Conservation (phyloP, 306 rosid genomes). For the Castanopsis chinensis region DNA sequence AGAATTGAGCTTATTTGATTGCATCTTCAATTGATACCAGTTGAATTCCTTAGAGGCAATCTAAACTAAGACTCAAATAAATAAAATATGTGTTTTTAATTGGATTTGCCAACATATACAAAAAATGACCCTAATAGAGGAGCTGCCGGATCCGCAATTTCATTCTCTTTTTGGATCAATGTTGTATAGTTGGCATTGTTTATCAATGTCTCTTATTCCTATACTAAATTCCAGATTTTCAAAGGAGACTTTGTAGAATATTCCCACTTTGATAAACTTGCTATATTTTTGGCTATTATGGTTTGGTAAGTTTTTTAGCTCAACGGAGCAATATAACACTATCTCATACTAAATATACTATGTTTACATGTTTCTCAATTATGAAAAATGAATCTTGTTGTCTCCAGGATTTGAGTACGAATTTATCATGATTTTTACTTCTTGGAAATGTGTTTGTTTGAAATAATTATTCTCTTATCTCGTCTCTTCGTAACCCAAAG, state of each 20-base stretch:
- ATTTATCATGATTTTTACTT: constrained; percentile 24
- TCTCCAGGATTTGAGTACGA: constrained; percentile 2
- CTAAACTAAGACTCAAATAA: no score
- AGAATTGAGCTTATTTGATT: no score
- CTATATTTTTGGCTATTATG: constrained; percentile 50
- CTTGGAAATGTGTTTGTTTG: constrained; percentile 65
- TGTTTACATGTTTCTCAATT: no score
- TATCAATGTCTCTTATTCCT: constrained; percentile 49
- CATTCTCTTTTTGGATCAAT: constrained; percentile 48
- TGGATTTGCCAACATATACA: no score
- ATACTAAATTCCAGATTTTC: constrained; percentile 34
- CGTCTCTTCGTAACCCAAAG: constrained; percentile 67
- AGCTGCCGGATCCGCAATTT: constrained; percentile 38
- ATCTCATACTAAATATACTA: no score
- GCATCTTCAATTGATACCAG: no score
- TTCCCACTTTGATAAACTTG: constrained; percentile 26
- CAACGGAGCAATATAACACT: background rate
- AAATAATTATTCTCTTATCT: constrained; percentile 59
- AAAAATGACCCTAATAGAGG: constrained; percentile 7
- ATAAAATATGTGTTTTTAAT: no score
- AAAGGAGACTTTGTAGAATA: constrained; percentile 26
- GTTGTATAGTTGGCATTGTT: constrained; percentile 32
- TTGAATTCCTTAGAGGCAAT: no score
- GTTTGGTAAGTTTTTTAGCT: constrained; percentile 32
- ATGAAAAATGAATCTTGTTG: background rate